A percentile compares a stretch with the other conserved stretches of the same genome.
These are phyloP conservation scores for Suhomyces bokatorum DNA, from an alignment of 1,139 yeast genomes.

Conservation along the genomic window DNA sequence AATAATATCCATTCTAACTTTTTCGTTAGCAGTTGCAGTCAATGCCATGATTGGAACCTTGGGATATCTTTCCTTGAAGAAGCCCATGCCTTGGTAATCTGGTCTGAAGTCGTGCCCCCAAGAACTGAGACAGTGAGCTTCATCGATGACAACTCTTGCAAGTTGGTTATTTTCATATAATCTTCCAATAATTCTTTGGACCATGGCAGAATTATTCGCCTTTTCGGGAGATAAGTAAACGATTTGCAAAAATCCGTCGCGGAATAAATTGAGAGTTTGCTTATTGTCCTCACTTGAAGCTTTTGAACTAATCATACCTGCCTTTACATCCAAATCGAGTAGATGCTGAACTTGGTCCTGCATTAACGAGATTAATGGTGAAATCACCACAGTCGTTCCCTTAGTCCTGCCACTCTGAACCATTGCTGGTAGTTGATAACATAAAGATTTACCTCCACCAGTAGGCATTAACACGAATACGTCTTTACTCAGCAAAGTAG, in stretches of 20 bases:
- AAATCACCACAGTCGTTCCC: constrained; percentile 89
- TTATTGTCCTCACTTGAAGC: constrained; percentile 65
- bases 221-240: constrained; percentile 95
- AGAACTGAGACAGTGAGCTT: constrained; percentile 96
- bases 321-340: constrained; percentile 62
- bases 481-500: constrained; percentile 79
- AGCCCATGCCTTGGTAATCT: constrained; percentile 80
- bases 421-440: constrained; percentile 94
- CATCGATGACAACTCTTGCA: constrained; percentile 92
- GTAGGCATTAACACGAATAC: constrained; percentile 98
- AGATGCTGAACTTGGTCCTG: constrained; percentile 94
- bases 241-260: constrained; percentile 67
- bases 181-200: constrained; percentile 61
- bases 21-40: constrained; percentile 96
- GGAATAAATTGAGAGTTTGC: constrained; percentile 61
- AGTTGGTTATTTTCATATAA: constrained; percentile 57
- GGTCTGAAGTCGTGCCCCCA: constrained; percentile 99
- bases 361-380: constrained; percentile 95
- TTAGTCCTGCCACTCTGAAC: constrained; percentile 68
- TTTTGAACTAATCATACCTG: constrained; percentile 87
- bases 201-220: constrained; percentile 74
- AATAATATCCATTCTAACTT: constrained; percentile 82
- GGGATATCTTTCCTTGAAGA: constrained; percentile 73
- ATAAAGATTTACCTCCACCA: constrained; percentile 96
- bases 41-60: constrained; percentile 90